A percentile compares a stretch with the other conserved stretches of the same genome.
These are phyloP conservation scores for Diaporthe sp. DNA, from an alignment of 2,329 filamentous ascomycete genomes.

Conservation along the genomic window DNA sequence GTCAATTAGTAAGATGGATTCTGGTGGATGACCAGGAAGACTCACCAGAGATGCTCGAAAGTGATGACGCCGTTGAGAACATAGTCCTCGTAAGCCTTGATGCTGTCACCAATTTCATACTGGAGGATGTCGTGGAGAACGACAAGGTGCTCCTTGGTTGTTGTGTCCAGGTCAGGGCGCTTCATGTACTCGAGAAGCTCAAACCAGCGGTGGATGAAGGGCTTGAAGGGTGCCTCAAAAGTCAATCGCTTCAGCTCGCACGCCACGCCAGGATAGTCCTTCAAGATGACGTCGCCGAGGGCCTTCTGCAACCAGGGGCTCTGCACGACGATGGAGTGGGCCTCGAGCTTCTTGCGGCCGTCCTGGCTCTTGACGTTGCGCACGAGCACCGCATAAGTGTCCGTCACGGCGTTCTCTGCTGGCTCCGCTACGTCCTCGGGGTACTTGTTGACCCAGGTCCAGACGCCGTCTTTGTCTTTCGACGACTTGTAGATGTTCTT, in stretches of 20 bases:
- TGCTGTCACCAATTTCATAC: conserved; percentile 64
- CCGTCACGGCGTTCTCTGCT: conserved; percentile 73
- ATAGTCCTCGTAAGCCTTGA: conserved; percentile 65
- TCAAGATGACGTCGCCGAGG: conserved; percentile 64
- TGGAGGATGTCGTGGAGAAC: conserved; percentile 63
- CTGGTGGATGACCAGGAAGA: neutral
- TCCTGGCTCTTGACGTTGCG: conserved; percentile 71
- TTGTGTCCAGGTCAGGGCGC: conserved; percentile 57
- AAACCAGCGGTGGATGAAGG: conserved; percentile 77
- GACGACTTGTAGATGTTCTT: conserved; percentile 59
- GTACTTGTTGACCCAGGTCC: conserved; percentile 69
- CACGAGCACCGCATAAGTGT: conserved; percentile 72
- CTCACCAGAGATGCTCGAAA: conserved; percentile 63
- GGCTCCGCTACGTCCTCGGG: conserved; percentile 68
- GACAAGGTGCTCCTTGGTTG: conserved; percentile 61
- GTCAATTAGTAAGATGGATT: neutral
- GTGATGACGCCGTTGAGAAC: conserved; percentile 67
- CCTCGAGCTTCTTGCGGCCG: conserved; percentile 70
- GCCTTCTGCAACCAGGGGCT: conserved; percentile 71
- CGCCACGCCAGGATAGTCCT: conserved; percentile 72
- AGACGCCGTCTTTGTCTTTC: conserved; percentile 63
- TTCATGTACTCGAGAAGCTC: conserved; percentile 58
- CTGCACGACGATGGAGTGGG: conserved; percentile 76
- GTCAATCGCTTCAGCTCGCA: conserved; percentile 71
- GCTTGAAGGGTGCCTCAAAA: conserved; percentile 72